Evolutionary conservation across 495 filamentous ascomycete genomes (phyloP).

Genomic region (Aspergillus conjunctus): DNA sequence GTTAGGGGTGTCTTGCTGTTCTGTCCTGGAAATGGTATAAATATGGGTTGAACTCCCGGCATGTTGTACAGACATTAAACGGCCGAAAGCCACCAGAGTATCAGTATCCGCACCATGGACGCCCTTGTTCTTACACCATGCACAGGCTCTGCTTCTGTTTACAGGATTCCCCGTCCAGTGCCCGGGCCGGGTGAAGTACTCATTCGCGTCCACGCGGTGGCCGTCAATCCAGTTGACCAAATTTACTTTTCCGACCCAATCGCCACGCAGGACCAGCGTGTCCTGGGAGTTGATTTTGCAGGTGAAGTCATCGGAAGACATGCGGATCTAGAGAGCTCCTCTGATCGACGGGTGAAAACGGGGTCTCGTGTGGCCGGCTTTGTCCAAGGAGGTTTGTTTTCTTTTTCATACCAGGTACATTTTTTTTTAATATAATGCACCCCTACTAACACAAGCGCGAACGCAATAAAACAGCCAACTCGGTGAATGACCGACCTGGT

Average conservation of each 20-base stretch:
- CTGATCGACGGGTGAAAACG: not conserved
- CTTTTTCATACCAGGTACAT: not conserved
- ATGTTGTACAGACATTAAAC: not conserved
- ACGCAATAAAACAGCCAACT: not conserved
- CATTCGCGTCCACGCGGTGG: conserved; percentile 1
- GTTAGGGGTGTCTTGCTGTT: not conserved
- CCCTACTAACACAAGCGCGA: not conserved
- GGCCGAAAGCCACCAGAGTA: not conserved
- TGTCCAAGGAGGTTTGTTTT: not conserved
- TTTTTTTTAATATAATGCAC: not conserved
- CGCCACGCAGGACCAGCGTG: not conserved
- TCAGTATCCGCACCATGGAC: not conserved
- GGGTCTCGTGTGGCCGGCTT: conserved; percentile 1
- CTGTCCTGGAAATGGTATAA: not conserved
- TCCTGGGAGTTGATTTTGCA: conserved; percentile 2
- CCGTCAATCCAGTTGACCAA: conserved; percentile 4
- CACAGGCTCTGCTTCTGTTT: not conserved
- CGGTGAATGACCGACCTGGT: conserved; percentile 1
- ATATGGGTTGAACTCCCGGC: not conserved
- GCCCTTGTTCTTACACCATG: not conserved
- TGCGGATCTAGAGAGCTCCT: not conserved
- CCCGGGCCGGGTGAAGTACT: not conserved
- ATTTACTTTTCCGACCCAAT: conserved; percentile 1
- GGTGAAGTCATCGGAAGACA: not conserved
- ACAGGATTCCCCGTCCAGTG: not conserved